phyloP scores from a whole-genome alignment of 176 grass and related monocot genomes.

The Alloteropsis semialata region DNA sequence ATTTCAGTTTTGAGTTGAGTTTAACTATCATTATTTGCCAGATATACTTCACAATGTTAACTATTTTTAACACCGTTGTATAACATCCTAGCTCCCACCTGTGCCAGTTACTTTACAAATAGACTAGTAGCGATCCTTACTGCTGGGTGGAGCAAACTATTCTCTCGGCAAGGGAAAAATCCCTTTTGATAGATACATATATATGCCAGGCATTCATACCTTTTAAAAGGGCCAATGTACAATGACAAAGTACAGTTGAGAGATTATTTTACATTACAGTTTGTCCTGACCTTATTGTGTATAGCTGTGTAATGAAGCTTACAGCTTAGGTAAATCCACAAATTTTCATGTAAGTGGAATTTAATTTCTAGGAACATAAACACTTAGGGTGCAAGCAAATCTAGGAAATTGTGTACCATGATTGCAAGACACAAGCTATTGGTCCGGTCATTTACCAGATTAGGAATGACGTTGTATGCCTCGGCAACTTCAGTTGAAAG shows the following conservation, averaged over 20 bases:
- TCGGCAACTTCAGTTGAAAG: conserved; percentile 77
- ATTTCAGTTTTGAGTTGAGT: conserved; percentile 7
- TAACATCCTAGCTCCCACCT: background rate
- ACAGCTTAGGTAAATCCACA: conserved; percentile 13
- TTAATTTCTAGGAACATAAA: conserved; percentile 14
- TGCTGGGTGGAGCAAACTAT: background rate
- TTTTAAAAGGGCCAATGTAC: background rate
- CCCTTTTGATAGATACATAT: background rate
- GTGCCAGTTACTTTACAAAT: background rate
- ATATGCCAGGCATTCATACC: background rate
- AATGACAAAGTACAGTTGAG: background rate
- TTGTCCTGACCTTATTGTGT: background rate
- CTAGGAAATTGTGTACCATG: background rate
- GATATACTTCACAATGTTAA: background rate
- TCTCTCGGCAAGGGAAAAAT: background rate
- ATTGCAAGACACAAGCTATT: background rate
- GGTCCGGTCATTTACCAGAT: conserved; percentile 60
- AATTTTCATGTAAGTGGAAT: conserved; percentile 4
- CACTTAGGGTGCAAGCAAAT: background rate
- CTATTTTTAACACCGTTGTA: background rate
- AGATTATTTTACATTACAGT: background rate
- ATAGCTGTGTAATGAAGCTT: background rate
- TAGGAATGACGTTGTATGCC: conserved; percentile 85
- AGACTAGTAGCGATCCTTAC: background rate
- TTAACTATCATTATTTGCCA: conserved; percentile 17